These are phyloP conservation scores for Flaveria ramosissima DNA, from an alignment of 129 eudicot species.

Conservation along the genomic window DNA sequence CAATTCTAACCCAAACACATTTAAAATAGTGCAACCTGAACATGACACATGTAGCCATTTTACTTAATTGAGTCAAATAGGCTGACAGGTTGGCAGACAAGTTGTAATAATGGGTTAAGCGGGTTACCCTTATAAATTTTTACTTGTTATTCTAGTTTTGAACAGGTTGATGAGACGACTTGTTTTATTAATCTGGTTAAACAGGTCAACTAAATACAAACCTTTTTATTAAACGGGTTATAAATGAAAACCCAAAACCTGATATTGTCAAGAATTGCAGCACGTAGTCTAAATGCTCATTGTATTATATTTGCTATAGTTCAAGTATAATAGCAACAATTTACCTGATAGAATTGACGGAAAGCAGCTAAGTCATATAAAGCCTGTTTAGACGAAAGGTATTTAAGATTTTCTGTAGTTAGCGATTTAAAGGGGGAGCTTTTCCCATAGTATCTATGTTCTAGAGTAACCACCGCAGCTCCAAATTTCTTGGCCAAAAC, in stretches of 20 bases:
- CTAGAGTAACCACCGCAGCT: constrained; percentile 89
- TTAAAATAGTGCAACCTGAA: not conserved
- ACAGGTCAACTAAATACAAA: not conserved
- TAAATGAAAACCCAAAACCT: too few species aligned
- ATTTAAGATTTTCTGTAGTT: constrained; percentile 72
- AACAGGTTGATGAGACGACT: not conserved
- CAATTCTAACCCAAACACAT: not conserved
- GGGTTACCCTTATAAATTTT: not conserved
- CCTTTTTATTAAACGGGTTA: too few species aligned
- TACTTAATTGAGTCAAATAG: not conserved
- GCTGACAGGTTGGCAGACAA: not conserved
- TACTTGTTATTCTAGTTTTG: not conserved
- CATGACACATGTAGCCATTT: not conserved
- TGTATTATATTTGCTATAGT: not conserved
- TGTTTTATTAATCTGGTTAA: not conserved
- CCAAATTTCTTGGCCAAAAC: constrained; percentile 94
- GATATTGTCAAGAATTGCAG: not conserved
- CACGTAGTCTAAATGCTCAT: not conserved
- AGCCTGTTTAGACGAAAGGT: constrained; percentile 97
- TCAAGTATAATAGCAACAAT: constrained; percentile 16
- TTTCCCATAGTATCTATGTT: constrained; percentile 94
- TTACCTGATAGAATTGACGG: constrained; percentile 90
- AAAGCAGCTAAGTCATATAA: constrained; percentile 95
- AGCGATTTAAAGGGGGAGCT: constrained; percentile 72
- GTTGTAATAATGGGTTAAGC: not conserved